Evolutionary conservation across 225 moss, liverwort and hornwort genomes (phyloP).

Genomic region (Marchantia paleacea): DNA sequence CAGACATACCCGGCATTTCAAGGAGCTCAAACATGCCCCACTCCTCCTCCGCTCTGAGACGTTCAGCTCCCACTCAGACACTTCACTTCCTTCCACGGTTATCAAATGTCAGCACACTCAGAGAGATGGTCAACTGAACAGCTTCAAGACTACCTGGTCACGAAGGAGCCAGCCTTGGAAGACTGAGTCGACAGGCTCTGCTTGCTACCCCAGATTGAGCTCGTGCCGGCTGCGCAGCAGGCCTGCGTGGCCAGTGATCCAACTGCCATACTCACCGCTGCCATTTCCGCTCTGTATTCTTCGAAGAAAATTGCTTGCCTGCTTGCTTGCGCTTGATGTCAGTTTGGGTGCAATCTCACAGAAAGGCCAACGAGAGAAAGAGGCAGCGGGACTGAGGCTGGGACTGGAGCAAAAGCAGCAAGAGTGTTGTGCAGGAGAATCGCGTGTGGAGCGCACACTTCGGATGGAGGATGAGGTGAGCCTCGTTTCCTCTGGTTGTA

Average conservation of each 20-base stretch:
- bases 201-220: slow-evolving; percentile 23
- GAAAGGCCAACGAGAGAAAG: neutral
- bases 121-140: neutral
- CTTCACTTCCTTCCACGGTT: neutral
- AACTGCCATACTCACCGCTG: slow-evolving; percentile 17
- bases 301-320: neutral
- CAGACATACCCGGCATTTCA: too few species aligned
- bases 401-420: neutral
- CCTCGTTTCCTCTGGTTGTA: slow-evolving; percentile 1
- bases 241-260: slow-evolving; percentile 7
- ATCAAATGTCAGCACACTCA: neutral
- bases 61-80: neutral
- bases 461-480: slow-evolving; percentile 17
- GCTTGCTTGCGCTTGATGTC: neutral
- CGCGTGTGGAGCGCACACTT: slow-evolving; percentile 21
- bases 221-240: slow-evolving; percentile 13
- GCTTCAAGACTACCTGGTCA: neutral
- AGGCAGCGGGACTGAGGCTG: neutral
- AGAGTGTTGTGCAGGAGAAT: slow-evolving; percentile 1
- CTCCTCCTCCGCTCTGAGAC: too few species aligned
- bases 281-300: slow-evolving; percentile 5
- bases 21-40: too few species aligned
- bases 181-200: slow-evolving; percentile 2
- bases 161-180: slow-evolving; percentile 9
- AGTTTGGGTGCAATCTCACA: too few species aligned